Conservation (phyloP, 2,329 filamentous ascomycete species). For the Phaeosphaeriaceae sp. region DNA sequence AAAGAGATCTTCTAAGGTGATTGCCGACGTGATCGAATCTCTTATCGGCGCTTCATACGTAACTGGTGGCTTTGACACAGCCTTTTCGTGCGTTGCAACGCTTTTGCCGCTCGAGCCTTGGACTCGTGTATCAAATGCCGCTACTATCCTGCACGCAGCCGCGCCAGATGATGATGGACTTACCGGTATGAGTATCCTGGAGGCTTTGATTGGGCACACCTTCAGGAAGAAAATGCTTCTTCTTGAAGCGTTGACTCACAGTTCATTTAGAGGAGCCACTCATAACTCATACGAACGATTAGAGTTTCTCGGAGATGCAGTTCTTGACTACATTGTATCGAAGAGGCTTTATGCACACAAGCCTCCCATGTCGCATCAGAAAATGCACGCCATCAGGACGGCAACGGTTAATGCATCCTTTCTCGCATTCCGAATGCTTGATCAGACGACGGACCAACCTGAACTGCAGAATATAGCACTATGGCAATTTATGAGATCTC, state of each 20-base stretch:
- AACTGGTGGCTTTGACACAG: slow-evolving; percentile 70
- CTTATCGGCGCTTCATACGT: slow-evolving; percentile 78
- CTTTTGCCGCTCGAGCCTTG: slow-evolving; percentile 68
- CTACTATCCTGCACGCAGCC: slow-evolving; percentile 33
- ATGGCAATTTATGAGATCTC: slow-evolving; percentile 74
- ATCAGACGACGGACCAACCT: slow-evolving; percentile 47
- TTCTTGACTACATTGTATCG: slow-evolving; percentile 81
- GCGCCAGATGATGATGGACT: slow-evolving; percentile 16
- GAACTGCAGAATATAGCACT: slow-evolving; percentile 53
- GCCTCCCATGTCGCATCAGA: slow-evolving; percentile 56
- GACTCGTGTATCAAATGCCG: slow-evolving; percentile 30
- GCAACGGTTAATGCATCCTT: slow-evolving; percentile 82
- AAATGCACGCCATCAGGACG: slow-evolving; percentile 79
- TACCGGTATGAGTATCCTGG: slow-evolving; percentile 53
- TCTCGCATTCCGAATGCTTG: slow-evolving; percentile 77
- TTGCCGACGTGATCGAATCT: slow-evolving; percentile 88
- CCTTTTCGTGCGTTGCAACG: slow-evolving; percentile 65
- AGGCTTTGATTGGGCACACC: slow-evolving; percentile 71
- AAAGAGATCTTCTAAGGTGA: slow-evolving; percentile 73
- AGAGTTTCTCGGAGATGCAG: slow-evolving; percentile 85
- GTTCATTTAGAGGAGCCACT: slow-evolving; percentile 59
- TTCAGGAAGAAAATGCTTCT: slow-evolving; percentile 73
- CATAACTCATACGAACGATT: slow-evolving; percentile 72
- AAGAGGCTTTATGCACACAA: slow-evolving; percentile 63
- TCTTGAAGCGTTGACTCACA: slow-evolving; percentile 80